Evolutionary conservation across 345 rosid species (phyloP).

Genomic region (Citrus glauca): DNA sequence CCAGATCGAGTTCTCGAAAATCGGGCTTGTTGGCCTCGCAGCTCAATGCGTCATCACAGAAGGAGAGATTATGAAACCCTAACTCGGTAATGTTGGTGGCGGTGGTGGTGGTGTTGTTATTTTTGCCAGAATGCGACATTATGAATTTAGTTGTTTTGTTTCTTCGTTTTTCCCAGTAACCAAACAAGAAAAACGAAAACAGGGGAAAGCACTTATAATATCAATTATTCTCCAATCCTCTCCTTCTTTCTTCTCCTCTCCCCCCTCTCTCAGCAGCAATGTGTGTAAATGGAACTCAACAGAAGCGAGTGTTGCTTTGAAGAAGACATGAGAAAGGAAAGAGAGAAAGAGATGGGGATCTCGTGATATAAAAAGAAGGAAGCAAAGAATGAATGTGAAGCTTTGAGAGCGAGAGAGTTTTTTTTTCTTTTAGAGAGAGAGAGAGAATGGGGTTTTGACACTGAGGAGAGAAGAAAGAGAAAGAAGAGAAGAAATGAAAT

Average conservation of each 20-base stretch:
- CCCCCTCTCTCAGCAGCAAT: not conserved
- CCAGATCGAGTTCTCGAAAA: conserved; percentile 71
- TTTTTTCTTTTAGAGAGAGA: not conserved
- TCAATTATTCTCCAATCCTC: not conserved
- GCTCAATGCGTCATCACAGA: conserved; percentile 48
- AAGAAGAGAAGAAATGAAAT: not conserved
- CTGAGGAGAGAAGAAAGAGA: not conserved
- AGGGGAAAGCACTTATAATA: not conserved
- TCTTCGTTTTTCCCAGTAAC: conserved; percentile 1
- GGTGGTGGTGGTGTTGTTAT: conserved; percentile 2
- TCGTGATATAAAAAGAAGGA: conserved; percentile 63
- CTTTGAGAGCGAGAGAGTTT: conserved; percentile 24
- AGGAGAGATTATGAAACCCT: conserved; percentile 36
- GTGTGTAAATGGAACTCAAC: not conserved
- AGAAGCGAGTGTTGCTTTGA: not conserved
- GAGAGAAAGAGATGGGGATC: conserved; percentile 46
- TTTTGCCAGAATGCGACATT: conserved; percentile 67
- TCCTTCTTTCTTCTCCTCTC: not conserved
- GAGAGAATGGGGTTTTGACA: not conserved
- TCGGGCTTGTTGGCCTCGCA: conserved; percentile 74
- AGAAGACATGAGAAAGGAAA: conserved; percentile 13
- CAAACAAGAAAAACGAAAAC: not conserved
- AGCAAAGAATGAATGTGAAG: conserved; percentile 65
- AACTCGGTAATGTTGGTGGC: conserved; percentile 8
- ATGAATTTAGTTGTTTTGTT: not conserved